Percentiles rank a stretch among this genome's conserved stretches.
phyloP scores from a whole-genome alignment of 1,139 yeast genomes.

The Suhomyces kunorum region DNA sequence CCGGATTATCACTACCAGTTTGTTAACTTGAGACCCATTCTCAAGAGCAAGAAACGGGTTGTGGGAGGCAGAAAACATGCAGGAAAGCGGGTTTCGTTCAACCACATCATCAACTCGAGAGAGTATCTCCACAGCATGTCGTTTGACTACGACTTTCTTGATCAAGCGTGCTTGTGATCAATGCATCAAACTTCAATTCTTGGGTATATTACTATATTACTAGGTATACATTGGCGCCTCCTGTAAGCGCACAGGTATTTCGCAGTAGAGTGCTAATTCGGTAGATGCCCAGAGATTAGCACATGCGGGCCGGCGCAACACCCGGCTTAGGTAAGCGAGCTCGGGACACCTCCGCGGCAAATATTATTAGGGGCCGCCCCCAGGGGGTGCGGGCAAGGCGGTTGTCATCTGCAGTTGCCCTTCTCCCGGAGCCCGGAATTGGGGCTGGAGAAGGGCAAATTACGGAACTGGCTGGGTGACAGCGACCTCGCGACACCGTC shows the following conservation, averaged over 20 bases:
- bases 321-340: neutral
- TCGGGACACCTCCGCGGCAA: neutral
- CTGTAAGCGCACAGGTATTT: neutral
- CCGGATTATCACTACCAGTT: conserved; percentile 9
- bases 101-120: conserved; percentile 43
- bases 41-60: conserved; percentile 8
- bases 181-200: conserved; percentile 12
- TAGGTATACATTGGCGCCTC: conserved; percentile 4
- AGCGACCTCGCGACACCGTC: neutral
- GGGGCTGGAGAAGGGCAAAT: neutral
- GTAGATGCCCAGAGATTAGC: too few species aligned
- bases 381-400: neutral
- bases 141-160: conserved; percentile 47
- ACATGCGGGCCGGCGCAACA: too few species aligned
- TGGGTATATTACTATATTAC: conserved; percentile 7
- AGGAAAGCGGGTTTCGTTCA: conserved; percentile 39
- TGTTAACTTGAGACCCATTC: conserved; percentile 14
- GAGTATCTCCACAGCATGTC: conserved; percentile 46
- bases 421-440: neutral
- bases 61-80: neutral
- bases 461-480: neutral
- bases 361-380: neutral
- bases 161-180: conserved; percentile 29
- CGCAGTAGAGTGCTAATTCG: too few species aligned
- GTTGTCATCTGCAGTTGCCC: neutral